Base-by-base conservation (phyloP, 2,329 filamentous ascomycete species). In the Colletotrichum sp. region DNA sequence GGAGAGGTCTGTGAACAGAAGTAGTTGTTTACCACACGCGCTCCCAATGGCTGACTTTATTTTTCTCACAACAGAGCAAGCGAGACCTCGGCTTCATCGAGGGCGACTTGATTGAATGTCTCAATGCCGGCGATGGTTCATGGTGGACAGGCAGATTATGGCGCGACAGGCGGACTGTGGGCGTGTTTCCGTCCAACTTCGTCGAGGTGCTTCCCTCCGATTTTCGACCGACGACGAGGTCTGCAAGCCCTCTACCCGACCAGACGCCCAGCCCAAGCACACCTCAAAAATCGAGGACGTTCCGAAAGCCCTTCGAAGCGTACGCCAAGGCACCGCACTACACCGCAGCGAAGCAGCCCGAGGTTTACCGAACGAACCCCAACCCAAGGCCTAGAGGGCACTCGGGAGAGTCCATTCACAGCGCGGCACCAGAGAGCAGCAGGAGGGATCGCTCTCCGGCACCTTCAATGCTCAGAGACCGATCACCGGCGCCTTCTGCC, bases 141-240 rank as follows among this genome's bases (percentile, higher is more conserved):
- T 99, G 97, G 97, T 99, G 97, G 97, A 98, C 96, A 86, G 97
- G 97, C 64, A 92, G 96, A 78, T 87, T 99, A 82, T 95, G 93
- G 82, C 92, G 97, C 80, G 97, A 99, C 86, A 94, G 94, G 84
- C 93, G 96, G 81, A 96, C 96, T 81, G 93, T 98, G 80, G 97
- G 97, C 70, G 89, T 97, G 25, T 99, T 99, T 82, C 97, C 97
- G 1, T 98, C 96, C 81, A 99, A 99, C 86, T 99, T 99, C 82
- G 97, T 99, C 82, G 92, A 97, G 83, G 91, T 99, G 8, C 90
- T 99, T 36, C 94, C 95, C 71, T 92, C 97, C 75, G 91, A 93
- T 83, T 98, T 97, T 83, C 93, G 95, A 73, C 97, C 97, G 76
- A 92, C 93, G 80, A 88, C 88, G 58, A 87, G 93, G 81, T 89